phyloP scores from a whole-genome alignment of 1,284 basidiomycete species.

The Rhodotorula sp. region DNA sequence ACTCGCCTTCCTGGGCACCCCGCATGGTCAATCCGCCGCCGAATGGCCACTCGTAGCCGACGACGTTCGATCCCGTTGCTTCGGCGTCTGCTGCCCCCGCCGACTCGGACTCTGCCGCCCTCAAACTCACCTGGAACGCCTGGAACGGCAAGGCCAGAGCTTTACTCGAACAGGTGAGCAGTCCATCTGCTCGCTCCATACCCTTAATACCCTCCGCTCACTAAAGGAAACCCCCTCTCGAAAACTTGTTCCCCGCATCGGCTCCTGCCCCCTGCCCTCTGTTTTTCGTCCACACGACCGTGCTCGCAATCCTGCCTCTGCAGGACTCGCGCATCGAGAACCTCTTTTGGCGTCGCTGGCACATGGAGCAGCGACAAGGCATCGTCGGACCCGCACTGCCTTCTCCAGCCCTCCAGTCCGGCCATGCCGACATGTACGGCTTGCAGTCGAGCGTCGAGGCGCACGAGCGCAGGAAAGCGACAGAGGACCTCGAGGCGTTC shows the following conservation, averaged over 20 bases:
- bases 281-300: no score
- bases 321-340: constrained; percentile 40
- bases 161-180: constrained; percentile 19
- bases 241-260: neutral
- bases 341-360: constrained; percentile 37
- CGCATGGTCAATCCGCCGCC: neutral
- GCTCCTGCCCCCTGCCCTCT: neutral
- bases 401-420: constrained; percentile 2
- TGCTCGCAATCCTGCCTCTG: no score
- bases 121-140: constrained; percentile 27
- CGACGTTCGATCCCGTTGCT: constrained; percentile 19
- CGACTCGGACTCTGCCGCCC: neutral
- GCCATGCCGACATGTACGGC: constrained; percentile 8
- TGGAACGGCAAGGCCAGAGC: constrained; percentile 24
- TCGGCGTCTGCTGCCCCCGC: constrained; percentile 14
- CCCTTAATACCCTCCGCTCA: neutral
- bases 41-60: constrained; percentile 14
- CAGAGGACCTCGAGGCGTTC: constrained; percentile 30
- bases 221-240: neutral
- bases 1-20: neutral
- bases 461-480: constrained; percentile 16
- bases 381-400: constrained; percentile 3
- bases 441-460: constrained; percentile 15
- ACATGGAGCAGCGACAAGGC: constrained; percentile 29
- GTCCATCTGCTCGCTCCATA: no score